Evolutionary conservation across 345 rosid species (phyloP).

Genomic region (rapeseed (Brassica napus)): DNA sequence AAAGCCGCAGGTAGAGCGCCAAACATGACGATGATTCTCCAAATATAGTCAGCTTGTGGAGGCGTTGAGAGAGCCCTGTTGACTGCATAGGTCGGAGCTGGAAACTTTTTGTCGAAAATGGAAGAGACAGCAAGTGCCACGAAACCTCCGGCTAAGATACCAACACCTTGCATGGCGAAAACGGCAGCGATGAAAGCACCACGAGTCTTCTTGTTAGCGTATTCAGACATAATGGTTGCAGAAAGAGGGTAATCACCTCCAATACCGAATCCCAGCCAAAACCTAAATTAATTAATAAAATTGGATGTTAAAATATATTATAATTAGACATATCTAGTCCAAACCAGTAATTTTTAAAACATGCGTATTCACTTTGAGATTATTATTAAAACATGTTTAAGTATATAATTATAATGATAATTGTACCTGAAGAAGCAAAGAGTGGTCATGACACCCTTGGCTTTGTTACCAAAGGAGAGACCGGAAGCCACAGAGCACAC

Average conservation of each 20-base stretch:
- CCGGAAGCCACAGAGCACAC: constrained; percentile 39
- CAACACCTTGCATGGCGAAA: not conserved
- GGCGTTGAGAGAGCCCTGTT: not conserved
- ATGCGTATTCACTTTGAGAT: not conserved
- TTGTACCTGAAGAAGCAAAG: constrained; percentile 46
- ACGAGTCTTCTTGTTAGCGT: not conserved
- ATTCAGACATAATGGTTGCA: not conserved
- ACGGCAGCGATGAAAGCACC: not conserved
- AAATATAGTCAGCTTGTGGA: not conserved
- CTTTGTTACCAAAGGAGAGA: constrained; percentile 35
- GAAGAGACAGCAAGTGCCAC: not conserved
- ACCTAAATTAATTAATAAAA: not conserved
- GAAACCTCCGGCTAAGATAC: not conserved
- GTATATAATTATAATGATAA: not conserved
- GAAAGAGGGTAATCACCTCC: constrained; percentile 2
- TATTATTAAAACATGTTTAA: not conserved
- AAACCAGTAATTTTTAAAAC: too few species aligned
- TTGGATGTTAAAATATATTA: too few species aligned
- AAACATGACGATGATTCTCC: not conserved
- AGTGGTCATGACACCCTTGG: constrained; percentile 42
- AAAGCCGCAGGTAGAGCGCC: not conserved
- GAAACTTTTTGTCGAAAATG: not conserved
- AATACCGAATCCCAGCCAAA: not conserved
- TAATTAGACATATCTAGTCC: too few species aligned
- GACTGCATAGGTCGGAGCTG: not conserved